Percentiles rank a stretch among this genome's conserved stretches.
These are phyloP conservation scores for Boletus semigastroideus DNA, from an alignment of 1,284 basidiomycete species.

Conservation along the genomic window DNA sequence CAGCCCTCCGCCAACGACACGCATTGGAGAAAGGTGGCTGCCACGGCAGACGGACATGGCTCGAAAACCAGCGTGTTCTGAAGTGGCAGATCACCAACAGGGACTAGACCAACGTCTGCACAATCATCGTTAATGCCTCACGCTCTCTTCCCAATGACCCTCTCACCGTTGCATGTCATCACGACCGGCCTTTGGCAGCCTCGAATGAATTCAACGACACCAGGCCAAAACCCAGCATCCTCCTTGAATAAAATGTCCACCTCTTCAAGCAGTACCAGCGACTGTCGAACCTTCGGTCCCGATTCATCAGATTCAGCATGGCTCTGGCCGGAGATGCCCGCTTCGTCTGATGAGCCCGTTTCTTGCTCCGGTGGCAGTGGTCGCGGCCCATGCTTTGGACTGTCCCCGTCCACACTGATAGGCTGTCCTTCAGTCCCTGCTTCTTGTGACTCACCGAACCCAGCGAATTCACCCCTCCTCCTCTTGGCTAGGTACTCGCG, in stretches of 20 bases:
- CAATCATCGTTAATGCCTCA: constrained; percentile 13
- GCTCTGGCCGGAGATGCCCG: not conserved
- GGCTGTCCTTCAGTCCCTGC: constrained; percentile 20
- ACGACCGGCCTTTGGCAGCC: constrained; percentile 85
- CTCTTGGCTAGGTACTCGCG: constrained; percentile 16
- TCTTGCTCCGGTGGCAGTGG: constrained; percentile 3
- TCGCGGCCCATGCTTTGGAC: constrained; percentile 1
- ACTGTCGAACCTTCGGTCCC: constrained; percentile 59
- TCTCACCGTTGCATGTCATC: constrained; percentile 88
- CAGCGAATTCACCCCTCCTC: not conserved
- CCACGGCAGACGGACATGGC: constrained; percentile 56
- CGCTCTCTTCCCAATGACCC: constrained; percentile 13
- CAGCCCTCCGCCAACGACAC: constrained; percentile 61
- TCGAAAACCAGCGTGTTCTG: constrained; percentile 72
- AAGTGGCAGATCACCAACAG: constrained; percentile 70
- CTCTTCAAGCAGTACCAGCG: constrained; percentile 93
- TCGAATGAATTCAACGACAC: constrained; percentile 76
- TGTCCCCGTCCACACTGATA: constrained; percentile 21
- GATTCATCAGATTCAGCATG: constrained; percentile 18
- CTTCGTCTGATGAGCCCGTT: constrained; percentile 1
- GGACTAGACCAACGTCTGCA: constrained; percentile 72
- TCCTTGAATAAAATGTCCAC: constrained; percentile 93
- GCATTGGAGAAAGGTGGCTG: constrained; percentile 73
- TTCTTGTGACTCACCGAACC: constrained; percentile 1
- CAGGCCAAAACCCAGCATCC: constrained; percentile 90